Evolutionary conservation across 345 rosid species (phyloP), one percentile per base, ranked within the genome.

Genomic region (Euphorbia pulcherrima): DNA sequence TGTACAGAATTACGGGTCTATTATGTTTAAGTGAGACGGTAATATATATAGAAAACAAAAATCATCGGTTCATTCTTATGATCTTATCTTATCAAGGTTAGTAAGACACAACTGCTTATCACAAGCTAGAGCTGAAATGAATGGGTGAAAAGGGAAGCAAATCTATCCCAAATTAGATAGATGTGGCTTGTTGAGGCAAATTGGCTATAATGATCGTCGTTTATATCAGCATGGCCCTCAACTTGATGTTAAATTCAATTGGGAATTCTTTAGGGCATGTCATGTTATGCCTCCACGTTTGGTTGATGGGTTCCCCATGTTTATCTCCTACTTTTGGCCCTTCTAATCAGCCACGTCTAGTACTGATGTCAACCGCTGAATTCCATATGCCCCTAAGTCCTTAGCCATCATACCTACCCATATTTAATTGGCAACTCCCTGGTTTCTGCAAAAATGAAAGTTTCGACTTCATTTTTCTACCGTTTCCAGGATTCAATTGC

Each of bases 211-310:
- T 3, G 52, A n/a, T 26, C 18, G 70, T 55, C 62, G 24, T 39
- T 17, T 48, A n/a, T 48, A 14, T 17, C 52, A 48, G 20, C 8
- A 48, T 48, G 21, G 21, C 6, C 52, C 57, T 20, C 28, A 52
- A 52, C 56, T 20, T 20, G 57, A 53, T 53, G 28, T 53, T 53
- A 8, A n/a, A 21, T 28, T 14, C 20, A 29, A 27, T 9, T 27
- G 21, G 28, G 37, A 35, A 40, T 12, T 18, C 10, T 33, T 59
- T 59, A 6, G 39, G 46, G 37, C n/a, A n/a, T n/a, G n/a, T 17
- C 63, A 18, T 1, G 0, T 27, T 44, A 54, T 69, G 60, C 67
- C 30, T 48, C 78, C 78, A 67, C 73, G 67, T 70, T 44, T 48
- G n/a, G 27, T 17, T 14, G 62, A 65, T 47, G 60, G 28, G 64